Conservation (phyloP, 331 rosid species). For the Saraca asoca region DNA sequence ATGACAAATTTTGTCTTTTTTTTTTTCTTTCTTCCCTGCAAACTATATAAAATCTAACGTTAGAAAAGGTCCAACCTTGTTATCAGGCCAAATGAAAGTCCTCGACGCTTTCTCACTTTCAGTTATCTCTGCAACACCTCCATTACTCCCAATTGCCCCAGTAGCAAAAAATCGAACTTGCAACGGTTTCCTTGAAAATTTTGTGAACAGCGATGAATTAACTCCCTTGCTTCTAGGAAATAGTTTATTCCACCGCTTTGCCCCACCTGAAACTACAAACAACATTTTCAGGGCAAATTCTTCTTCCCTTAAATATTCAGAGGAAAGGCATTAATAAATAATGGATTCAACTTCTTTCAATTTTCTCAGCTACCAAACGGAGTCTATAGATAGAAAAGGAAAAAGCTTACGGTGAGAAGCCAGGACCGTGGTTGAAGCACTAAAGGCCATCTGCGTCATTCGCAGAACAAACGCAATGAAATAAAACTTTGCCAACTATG, state of each 20-base stretch:
- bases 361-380: not conserved
- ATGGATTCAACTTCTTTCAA: not conserved
- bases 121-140: constrained; percentile 47
- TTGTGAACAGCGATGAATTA: constrained; percentile 33
- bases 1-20: not conserved
- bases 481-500: not conserved
- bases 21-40: too few relatives aligned
- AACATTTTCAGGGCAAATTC: not conserved
- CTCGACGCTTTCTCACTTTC: constrained; percentile 46
- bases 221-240: constrained; percentile 40
- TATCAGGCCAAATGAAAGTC: constrained; percentile 67
- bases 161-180: constrained; percentile 46
- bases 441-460: constrained; percentile 52
- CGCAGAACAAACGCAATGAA: not conserved
- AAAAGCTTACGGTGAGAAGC: constrained; percentile 45
- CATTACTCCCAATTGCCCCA: constrained; percentile 32
- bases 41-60: not conserved
- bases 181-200: constrained; percentile 41
- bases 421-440: constrained; percentile 48
- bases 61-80: constrained; percentile 46
- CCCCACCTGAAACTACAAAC: constrained; percentile 42
- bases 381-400: constrained; percentile 4
- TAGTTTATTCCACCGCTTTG: constrained; percentile 44
- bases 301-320: not conserved
- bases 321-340: too few relatives aligned